These are phyloP conservation scores for Pseudotsuga menziesii DNA, from an alignment of 75 land plant species.

Conservation along the genomic window DNA sequence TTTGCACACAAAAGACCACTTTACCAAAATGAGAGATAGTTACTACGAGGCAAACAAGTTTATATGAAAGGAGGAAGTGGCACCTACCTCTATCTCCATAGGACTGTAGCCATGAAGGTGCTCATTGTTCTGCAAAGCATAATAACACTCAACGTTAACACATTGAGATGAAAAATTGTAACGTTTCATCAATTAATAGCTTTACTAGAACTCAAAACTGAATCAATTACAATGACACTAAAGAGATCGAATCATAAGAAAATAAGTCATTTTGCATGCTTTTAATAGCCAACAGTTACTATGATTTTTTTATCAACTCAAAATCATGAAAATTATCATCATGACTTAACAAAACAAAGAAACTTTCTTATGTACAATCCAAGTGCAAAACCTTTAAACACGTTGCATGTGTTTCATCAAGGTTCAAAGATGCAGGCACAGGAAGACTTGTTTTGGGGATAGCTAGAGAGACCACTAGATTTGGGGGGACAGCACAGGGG, in stretches of 20 bases:
- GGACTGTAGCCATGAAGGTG: constrained; percentile 34
- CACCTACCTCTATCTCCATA: constrained; percentile 31
- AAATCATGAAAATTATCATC: background rate
- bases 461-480: too few relatives aligned
- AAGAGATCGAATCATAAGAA: background rate
- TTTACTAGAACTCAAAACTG: background rate
- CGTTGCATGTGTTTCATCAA: too few relatives aligned
- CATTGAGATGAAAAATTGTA: background rate
- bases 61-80: background rate
- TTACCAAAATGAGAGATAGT: background rate
- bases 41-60: constrained; percentile 3
- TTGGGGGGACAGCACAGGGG: too few relatives aligned
- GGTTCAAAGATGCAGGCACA: too few relatives aligned
- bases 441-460: too few relatives aligned
- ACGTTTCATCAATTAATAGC: background rate
- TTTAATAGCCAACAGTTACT: background rate
- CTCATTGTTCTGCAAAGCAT: constrained; percentile 27
- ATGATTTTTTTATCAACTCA: background rate
- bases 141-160: background rate
- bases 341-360: background rate
- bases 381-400: background rate
- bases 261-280: background rate
- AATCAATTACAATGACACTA: background rate
- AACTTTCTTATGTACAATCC: background rate
- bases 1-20: background rate